Base-by-base conservation (phyloP, 2,329 filamentous ascomycete genomes). In the Pseudogymnoascus sp. region DNA sequence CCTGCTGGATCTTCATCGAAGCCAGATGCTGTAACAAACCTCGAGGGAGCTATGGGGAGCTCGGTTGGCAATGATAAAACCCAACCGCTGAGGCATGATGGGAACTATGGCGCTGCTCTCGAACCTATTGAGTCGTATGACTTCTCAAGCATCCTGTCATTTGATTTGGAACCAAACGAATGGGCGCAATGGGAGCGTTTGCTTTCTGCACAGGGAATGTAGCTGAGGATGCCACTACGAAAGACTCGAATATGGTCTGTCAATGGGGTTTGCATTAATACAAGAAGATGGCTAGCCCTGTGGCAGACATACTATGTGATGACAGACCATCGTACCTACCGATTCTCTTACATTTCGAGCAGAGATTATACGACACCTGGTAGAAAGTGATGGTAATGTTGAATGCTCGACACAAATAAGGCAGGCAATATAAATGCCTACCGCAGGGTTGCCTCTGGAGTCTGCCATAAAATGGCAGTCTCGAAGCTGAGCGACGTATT, bases 111-210 rank as follows among this genome's bases (percentile, higher is more conserved):
- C 46, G 12, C 53, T 24, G 37, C 46, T 41, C 43, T 63, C 10
- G 68, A 67, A 46, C 3, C 61, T 8, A 53, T 65, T 37, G 65
- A 66, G 22, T 56, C 46, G n/a, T 65, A 67, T 64, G 67, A 66
- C 60, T 71, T 70, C 40, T 62, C 66, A 2, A 64, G 69, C 60
- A 59, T 70, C 14, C 31, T 70, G 3, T 70, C 70, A 12, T 72
- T 71, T 24, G 70, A 73, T 31, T 66, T 69, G 65, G 67, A 73
- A 35, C 65, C 69, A 10, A 66, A 68, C 62, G 69, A 71, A 61
- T 73, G 71, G 71, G 6, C 66, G 11, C 70, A 72, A 59, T 73
- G 71, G 71, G 71, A 73, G 19, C 71, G 69, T 22, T 59, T 73
- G 31, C 31, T 67, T 59, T 60, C 66, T 43, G 68, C 65, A 22